phyloP scores from a whole-genome alignment of 257 asterid species.

The Penstemon barbatus region DNA sequence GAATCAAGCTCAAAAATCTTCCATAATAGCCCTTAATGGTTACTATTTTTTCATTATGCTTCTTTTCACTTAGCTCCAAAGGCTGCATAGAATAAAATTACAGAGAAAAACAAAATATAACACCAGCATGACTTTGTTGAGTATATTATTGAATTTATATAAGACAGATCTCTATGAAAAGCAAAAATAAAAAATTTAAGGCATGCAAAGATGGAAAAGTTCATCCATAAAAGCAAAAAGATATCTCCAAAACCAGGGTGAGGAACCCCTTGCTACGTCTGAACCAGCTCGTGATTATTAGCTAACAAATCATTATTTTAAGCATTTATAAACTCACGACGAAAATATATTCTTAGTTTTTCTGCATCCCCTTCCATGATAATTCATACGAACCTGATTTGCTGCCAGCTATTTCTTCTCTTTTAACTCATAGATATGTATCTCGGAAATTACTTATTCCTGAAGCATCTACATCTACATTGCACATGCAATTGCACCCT shows the following conservation, averaged over 20 bases:
- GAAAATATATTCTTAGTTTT: too few relatives aligned
- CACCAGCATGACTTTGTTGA: background rate
- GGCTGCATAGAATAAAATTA: background rate
- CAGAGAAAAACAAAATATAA: too few relatives aligned
- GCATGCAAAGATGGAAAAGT: background rate
- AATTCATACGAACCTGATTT: background rate
- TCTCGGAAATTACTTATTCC: background rate
- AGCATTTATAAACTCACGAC: background rate
- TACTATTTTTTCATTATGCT: too few relatives aligned
- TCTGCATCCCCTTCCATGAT: background rate
- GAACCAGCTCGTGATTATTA: background rate
- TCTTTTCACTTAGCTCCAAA: background rate
- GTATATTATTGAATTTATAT: background rate
- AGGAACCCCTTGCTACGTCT: background rate
- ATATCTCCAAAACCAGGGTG: background rate
- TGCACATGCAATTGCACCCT: background rate
- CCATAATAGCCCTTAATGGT: too few relatives aligned
- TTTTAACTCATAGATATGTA: too few relatives aligned
- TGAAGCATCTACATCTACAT: background rate
- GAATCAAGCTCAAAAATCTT: too few relatives aligned
- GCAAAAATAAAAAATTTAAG: background rate
- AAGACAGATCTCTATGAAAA: background rate
- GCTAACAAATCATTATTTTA: background rate
- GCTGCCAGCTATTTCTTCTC: too few relatives aligned
- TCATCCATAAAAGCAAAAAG: background rate